phyloP scores from a whole-genome alignment of 2,329 filamentous ascomycete genomes.

The Apiospora hydei region DNA sequence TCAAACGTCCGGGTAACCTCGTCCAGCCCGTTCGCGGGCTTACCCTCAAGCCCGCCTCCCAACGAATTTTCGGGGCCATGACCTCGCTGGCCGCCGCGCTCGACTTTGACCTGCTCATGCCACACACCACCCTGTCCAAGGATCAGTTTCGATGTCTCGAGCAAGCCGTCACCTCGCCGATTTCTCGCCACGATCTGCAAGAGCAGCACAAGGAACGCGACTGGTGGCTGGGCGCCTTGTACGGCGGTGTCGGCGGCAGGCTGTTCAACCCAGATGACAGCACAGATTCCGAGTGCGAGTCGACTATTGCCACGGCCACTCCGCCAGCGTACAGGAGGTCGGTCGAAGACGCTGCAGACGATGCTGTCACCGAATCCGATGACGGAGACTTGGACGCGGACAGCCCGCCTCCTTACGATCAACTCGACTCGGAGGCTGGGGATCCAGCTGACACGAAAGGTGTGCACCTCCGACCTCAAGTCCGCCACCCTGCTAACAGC shows the following conservation, averaged over 20 bases:
- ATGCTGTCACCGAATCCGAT: neutral
- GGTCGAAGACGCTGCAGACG: neutral
- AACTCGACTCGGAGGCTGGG: neutral
- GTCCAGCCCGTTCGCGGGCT: conserved; percentile 23
- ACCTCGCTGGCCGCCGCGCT: neutral
- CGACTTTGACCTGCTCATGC: conserved; percentile 25
- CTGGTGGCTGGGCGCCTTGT: conserved; percentile 25
- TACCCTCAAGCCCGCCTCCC: conserved; percentile 26
- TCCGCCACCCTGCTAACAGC: too few relatives aligned
- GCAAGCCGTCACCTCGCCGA: conserved; percentile 23
- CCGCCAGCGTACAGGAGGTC: conserved; percentile 26
- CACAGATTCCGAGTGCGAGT: conserved; percentile 27
- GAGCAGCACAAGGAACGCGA: conserved; percentile 23
- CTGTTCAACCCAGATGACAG: conserved; percentile 15
- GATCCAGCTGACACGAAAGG: conserved; percentile 5
- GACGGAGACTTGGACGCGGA: neutral
- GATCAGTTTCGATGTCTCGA: conserved; percentile 21
- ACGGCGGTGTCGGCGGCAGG: conserved; percentile 24
- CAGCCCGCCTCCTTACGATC: conserved; percentile 22
- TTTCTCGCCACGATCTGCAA: conserved; percentile 21
- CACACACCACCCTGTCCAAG: conserved; percentile 25
- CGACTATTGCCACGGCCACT: conserved; percentile 26
- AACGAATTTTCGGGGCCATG: conserved; percentile 18
- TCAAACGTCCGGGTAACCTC: conserved; percentile 24
- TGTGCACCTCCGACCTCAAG: too few relatives aligned